Evolutionary conservation across 2,329 filamentous ascomycete genomes (phyloP).

Genomic region (Cordyceps tenuipes): DNA sequence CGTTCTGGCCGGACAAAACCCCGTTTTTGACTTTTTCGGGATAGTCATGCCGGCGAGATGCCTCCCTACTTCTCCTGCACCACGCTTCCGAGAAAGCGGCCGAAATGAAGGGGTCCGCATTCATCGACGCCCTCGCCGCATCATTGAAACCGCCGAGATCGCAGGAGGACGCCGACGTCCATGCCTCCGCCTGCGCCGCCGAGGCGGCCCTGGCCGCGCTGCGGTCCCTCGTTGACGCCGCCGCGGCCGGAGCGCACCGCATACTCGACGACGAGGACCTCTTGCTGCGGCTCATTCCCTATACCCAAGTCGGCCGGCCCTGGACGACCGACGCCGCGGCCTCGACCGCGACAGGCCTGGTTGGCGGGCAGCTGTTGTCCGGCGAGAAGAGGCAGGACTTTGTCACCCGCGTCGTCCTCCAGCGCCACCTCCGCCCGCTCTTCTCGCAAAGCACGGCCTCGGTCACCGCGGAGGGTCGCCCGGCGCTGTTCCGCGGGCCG

Average conservation of each 20-base stretch:
- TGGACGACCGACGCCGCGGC: conserved; percentile 31
- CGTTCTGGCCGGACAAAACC: not conserved
- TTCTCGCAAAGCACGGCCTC: conserved; percentile 50
- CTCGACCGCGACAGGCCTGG: conserved; percentile 22
- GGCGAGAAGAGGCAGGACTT: conserved; percentile 24
- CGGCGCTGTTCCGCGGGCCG: conserved; percentile 18
- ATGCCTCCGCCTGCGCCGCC: conserved; percentile 13
- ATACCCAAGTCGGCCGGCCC: conserved; percentile 23
- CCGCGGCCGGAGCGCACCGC: not conserved
- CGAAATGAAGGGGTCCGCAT: too few species aligned
- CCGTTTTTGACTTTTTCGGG: not conserved
- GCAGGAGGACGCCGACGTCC: not conserved
- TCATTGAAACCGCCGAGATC: not conserved
- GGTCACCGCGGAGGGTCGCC: conserved; percentile 23
- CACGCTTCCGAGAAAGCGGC: not conserved
- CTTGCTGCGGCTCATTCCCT: conserved; percentile 26
- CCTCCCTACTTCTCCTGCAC: not conserved
- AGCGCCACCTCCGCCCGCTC: conserved; percentile 55
- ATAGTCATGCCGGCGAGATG: conserved; percentile 2
- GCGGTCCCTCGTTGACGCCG: conserved; percentile 16
- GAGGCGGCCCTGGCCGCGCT: conserved; percentile 24
- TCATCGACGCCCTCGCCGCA: not conserved
- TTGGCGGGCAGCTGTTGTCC: conserved; percentile 23
- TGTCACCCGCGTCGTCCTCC: conserved; percentile 49
- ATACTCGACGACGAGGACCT: conserved; percentile 14